Base-by-base conservation (phyloP, 805 yeast genomes). In the Metschnikowia gelsemii region DNA sequence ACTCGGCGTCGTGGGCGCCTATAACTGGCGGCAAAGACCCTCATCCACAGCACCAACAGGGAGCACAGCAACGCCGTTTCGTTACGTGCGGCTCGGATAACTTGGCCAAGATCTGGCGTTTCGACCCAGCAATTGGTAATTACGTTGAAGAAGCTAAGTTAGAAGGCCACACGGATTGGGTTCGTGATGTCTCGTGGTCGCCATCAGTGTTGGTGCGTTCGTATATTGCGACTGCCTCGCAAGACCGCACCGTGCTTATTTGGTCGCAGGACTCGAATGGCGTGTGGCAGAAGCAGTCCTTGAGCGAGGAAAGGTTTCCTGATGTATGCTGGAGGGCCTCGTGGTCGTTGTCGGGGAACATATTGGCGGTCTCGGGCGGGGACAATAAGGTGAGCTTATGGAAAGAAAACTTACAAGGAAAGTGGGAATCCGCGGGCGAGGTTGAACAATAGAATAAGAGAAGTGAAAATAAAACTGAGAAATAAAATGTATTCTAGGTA, bases 241-340 rank as follows among this genome's bases (percentile, higher is more conserved):
- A 93, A 68, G 99, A 93, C 65, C 83, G 87, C 62, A 85, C 95
- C 0, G 97, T 95, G 38, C 73, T 90, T 46, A 85, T 93, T 60
- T 93, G 99, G 99, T 82, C 96, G 7, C 91, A 88, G 64, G 90
- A 83, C 49, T 63, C 63, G 42, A 75, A 74, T 19, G 80, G 78
- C 3, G 73, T 74, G 50, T 93, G 99, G 99, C 82, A 83, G 61
- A 85, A 85, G 61, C 83, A 81, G 57, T 68, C 78, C 28, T 74
- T 93, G 58, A 80, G 82, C 36, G 74, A 76, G 14, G 95, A 87
- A 28, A 83, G 80, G 61, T 93, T 93, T 76, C 93, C 96, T 12
- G 99, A 93, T 62, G 97, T 90, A 20, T 87, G 95, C 54, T 93
- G 99, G 99, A 82, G 97, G 63, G 96, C 95, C 35, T 83, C 95